Percentiles rank a stretch among this genome's conserved stretches.
phyloP scores from a whole-genome alignment of 2,329 filamentous ascomycete genomes.

The Colletotrichum melonis region DNA sequence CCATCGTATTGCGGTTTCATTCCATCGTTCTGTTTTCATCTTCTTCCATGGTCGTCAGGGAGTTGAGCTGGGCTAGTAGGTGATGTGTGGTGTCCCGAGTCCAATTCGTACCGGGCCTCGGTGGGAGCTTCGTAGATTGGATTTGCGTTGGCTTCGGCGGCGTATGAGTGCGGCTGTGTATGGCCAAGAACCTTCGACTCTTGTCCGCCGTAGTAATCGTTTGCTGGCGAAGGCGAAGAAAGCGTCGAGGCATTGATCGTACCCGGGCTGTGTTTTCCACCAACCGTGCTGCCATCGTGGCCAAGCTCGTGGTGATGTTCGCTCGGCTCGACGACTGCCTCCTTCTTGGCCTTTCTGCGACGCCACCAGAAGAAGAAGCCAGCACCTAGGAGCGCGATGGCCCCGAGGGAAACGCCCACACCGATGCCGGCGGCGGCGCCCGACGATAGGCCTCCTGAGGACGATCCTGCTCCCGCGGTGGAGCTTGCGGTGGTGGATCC shows the following conservation, averaged over 20 bases:
- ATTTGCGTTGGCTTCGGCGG: slow-evolving; percentile 20
- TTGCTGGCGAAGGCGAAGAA: background rate
- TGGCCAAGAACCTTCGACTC: slow-evolving; percentile 22
- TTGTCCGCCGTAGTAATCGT: slow-evolving; percentile 18
- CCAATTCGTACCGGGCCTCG: slow-evolving; percentile 28
- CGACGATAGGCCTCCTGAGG: slow-evolving; percentile 39
- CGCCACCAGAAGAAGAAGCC: slow-evolving; percentile 44
- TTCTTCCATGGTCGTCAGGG: background rate
- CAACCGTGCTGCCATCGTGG: background rate
- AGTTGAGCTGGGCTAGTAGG: background rate
- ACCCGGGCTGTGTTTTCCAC: slow-evolving; percentile 12
- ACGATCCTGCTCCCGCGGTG: background rate
- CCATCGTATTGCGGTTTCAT: background rate
- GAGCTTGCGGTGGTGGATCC: background rate
- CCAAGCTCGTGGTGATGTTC: background rate
- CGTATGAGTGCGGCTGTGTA: slow-evolving; percentile 22
- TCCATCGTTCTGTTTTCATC: background rate
- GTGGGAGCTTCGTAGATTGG: slow-evolving; percentile 29
- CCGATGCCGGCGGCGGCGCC: slow-evolving; percentile 46
- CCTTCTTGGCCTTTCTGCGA: slow-evolving; percentile 32
- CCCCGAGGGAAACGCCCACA: slow-evolving; percentile 42
- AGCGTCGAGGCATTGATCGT: slow-evolving; percentile 13
- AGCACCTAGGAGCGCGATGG: slow-evolving; percentile 39
- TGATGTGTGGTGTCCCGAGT: background rate
- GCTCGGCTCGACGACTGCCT: background rate